Base-by-base conservation (phyloP, 345 rosid genomes). In the Gossypium anomalum region DNA sequence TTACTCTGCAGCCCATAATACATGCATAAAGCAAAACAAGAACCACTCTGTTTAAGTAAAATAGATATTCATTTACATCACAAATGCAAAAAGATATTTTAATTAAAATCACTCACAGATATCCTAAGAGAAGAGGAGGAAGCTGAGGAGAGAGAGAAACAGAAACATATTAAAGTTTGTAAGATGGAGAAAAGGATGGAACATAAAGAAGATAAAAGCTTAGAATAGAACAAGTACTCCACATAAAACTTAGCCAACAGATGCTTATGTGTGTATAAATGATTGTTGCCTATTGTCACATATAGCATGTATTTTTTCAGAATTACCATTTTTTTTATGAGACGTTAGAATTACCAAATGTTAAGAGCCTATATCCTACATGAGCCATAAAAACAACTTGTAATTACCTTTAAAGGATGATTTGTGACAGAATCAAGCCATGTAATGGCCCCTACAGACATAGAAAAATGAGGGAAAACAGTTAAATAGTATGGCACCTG, bases 391-490 rank as follows among this genome's bases (percentile, higher is more conserved):
- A 7, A 55, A 7, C 61, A 41, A 45, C 27, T 65, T 53, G 13
- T 22, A 52, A 65, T 65, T 83, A 95, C 99, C 98, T 90, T 93
- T 76, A 95, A 78, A 29, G 94, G 97, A 80, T 83, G 90, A 83
- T 95, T 95, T 43, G 93, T 89, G 67, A 92, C 90, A 70, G 99
- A 93, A 87, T 95, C 96, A 71, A 95, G 93, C 99, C 99, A 95
- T 22, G 90, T 89, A 76, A 86, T 87, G 72, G 87, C 76, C 63
- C 96, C 93, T 90, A 75, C 14, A 25, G 76, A 74, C 43, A 59
- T 57, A 81, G 34, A 16, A 43, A 53, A 65, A 41, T n/a, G 41
- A 38, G 48, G 47, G n/a, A 17, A 38, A 45, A 52, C 4, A 55
- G 17, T 53, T 44, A 71, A 49, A 53, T 73, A 57, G 38, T 73